Conservation (phyloP, 1,284 basidiomycete species). For the Cryptococcus deneoformans region DNA sequence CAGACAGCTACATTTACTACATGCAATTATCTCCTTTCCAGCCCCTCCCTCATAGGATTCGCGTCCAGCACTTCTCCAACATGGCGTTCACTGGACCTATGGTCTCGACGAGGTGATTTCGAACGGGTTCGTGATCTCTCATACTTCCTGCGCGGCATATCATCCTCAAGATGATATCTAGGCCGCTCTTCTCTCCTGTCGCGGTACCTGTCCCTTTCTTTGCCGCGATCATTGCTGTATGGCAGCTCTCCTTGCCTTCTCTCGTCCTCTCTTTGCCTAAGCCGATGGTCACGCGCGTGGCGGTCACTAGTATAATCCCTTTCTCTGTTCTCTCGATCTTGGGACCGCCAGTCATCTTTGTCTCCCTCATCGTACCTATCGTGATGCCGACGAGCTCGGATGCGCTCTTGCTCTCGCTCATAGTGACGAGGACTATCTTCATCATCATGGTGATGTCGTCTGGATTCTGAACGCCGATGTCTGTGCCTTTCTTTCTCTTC, state of each 20-base stretch:
- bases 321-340: too few species aligned
- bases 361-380: conserved; percentile 8
- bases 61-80: too few species aligned
- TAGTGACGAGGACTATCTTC: neutral
- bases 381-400: conserved; percentile 7
- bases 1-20: too few species aligned
- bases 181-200: neutral
- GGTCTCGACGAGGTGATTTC: too few species aligned
- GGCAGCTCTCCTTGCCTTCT: neutral
- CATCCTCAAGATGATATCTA: too few species aligned
- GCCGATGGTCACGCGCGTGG: too few species aligned
- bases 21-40: too few species aligned
- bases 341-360: neutral
- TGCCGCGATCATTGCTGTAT: conserved; percentile 2
- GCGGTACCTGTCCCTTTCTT: neutral
- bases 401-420: conserved; percentile 12
- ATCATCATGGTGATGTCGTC: conserved; percentile 11
- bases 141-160: too few species aligned
- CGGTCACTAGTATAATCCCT: too few species aligned
- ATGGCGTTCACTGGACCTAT: too few species aligned
- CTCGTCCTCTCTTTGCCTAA: neutral
- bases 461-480: conserved; percentile 7
- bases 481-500: conserved; percentile 31
- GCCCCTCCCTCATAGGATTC: too few species aligned
- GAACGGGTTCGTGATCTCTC: too few species aligned